These are phyloP conservation scores for Puccinia hordei DNA, from an alignment of 1,284 basidiomycete species.

Conservation along the genomic window DNA sequence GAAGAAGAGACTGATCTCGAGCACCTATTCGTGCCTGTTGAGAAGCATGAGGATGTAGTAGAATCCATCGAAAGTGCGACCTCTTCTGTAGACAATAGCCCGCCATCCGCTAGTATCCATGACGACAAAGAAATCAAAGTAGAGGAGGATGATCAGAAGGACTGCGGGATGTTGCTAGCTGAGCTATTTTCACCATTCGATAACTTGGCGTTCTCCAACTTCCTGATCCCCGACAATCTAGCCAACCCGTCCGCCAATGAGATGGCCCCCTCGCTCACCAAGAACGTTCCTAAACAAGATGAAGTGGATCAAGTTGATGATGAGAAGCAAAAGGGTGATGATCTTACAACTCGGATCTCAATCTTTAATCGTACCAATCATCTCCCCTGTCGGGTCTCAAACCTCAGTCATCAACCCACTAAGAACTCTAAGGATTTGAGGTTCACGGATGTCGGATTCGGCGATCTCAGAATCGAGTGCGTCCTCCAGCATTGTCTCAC, in stretches of 20 bases:
- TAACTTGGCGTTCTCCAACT: not conserved
- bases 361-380: not conserved
- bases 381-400: not conserved
- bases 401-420: not conserved
- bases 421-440: not conserved
- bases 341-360: not conserved
- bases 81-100: no score
- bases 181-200: not conserved
- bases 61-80: no score
- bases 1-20: not conserved
- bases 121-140: not conserved
- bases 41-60: not conserved
- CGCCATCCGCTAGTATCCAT: no score
- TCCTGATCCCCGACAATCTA: not conserved
- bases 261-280: not conserved
- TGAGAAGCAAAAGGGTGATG: not conserved
- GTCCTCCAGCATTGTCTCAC: not conserved
- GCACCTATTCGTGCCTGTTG: not conserved
- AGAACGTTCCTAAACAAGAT: not conserved
- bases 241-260: not conserved
- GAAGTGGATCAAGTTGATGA: no score
- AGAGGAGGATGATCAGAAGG: not conserved
- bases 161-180: not conserved
- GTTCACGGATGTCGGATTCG: not conserved
- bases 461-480: conserved; percentile 22